phyloP scores from a whole-genome alignment of 805 yeast genomes.

The Wickerhamomyces tratensis region DNA sequence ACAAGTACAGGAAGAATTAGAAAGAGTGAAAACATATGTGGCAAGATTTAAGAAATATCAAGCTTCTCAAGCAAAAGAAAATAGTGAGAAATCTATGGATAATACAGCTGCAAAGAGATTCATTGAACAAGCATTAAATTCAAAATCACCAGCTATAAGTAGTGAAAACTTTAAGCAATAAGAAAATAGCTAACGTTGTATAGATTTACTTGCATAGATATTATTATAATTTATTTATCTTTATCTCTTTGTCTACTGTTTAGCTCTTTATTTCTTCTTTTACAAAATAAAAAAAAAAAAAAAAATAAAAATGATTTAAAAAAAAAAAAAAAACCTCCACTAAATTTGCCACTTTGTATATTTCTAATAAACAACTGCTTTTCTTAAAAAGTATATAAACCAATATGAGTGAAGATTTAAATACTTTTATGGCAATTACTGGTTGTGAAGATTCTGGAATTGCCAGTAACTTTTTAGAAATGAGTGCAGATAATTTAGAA shows the following conservation, averaged over 20 bases:
- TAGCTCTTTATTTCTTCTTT: no score
- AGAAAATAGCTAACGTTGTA: no score
- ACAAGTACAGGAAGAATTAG: constrained; percentile 58
- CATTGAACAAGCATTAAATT: constrained; percentile 35
- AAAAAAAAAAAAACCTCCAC: no score
- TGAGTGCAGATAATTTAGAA: constrained; percentile 71
- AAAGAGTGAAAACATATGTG: constrained; percentile 61
- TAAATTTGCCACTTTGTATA: no score
- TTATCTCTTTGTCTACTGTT: no score
- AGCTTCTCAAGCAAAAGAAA: not conserved
- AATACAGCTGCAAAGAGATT: constrained; percentile 35
- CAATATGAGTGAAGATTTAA: constrained; percentile 38
- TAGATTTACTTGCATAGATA: no score
- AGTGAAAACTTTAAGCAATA: not conserved
- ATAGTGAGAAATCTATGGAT: constrained; percentile 19
- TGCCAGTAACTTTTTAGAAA: constrained; percentile 71
- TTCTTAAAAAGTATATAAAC: no score
- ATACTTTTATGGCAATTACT: constrained; percentile 78
- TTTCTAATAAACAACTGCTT: no score
- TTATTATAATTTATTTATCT: no score
- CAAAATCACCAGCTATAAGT: constrained; percentile 39
- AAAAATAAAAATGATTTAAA: no score
- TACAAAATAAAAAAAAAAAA: no score
- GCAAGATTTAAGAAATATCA: constrained; percentile 31
- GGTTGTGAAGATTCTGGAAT: constrained; percentile 54